Evolutionary conservation across 768 basidiomycete species (phyloP), one percentile per base, ranked within the genome.

Genomic region (Kwoniella dejecticola): DNA sequence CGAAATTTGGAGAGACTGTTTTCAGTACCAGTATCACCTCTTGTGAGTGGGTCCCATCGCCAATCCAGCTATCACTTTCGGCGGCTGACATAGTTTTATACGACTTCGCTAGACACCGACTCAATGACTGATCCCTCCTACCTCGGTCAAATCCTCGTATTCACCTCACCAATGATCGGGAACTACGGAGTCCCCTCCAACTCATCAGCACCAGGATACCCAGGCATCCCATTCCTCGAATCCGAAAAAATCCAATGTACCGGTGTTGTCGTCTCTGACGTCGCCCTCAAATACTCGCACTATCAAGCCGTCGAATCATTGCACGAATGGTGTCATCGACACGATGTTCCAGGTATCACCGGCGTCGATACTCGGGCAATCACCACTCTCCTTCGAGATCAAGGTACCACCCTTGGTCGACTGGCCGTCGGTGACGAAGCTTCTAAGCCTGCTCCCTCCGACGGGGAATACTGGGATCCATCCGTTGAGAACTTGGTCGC

Each of bases 41-140:
- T 40, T 99, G 93, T 92, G 64, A 70, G 89, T 83, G 15, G 15
- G 7, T 36, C 33, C 15, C 33, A 36, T 7, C 7, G 7, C 23
- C 17, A 62, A n/a, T 27, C 30, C 27, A 27, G 30, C 29, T 15
- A n/a, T n/a, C n/a, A n/a, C n/a, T n/a, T n/a, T n/a, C n/a, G n/a
- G 31, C n/a, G 11, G 36, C 23, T 40, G 23, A 54, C 36, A 7
- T 40, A 15, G 8, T 13, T 42, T 4, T 7, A 40, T 41, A 31
- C 19, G 15, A 30, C n/a, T n/a, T n/a, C n/a, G n/a, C n/a, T n/a
- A 95, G 93, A 99, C 79, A 98, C 95, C 47, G 96, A 99, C 81
- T 96, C 92, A 7, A 97, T 99, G 96, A 99, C 96, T 36, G 96
- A 99, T 79, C 96, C 96, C 6, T 98, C 96, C 7, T 98, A 99